These are phyloP conservation scores for Lenwebbia sp. DNA, from an alignment of 345 rosid species.

Conservation along the genomic window DNA sequence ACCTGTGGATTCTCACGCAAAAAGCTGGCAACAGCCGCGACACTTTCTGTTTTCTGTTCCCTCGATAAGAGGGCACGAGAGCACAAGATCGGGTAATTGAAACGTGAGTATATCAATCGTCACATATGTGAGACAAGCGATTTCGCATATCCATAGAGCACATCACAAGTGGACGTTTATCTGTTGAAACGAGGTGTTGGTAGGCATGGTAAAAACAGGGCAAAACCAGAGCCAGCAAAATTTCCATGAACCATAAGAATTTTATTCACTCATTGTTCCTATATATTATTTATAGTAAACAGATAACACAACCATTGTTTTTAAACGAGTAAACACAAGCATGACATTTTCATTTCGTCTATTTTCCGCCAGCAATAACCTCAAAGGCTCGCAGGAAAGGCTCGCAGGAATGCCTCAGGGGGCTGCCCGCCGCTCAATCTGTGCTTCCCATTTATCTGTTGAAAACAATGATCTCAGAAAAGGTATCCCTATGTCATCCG, in stretches of 20 bases:
- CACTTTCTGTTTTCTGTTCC: not conserved
- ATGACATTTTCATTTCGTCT: not conserved
- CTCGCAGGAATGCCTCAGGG: constrained; percentile 52
- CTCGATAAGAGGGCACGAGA: not conserved
- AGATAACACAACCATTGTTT: not conserved
- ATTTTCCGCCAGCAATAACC: not conserved
- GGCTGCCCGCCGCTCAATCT: constrained; percentile 75
- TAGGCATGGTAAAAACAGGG: not conserved
- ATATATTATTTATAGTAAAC: not conserved
- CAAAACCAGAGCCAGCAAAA: not conserved
- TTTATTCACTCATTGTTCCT: not conserved
- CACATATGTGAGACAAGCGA: not conserved
- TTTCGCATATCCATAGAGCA: not conserved
- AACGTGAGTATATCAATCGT: not conserved
- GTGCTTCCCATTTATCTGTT: constrained; percentile 76
- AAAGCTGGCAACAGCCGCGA: not conserved
- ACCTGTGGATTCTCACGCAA: not conserved
- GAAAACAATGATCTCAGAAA: not conserved
- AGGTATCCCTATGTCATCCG: not conserved
- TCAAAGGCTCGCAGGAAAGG: too few relatives aligned
- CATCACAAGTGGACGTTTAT: not conserved
- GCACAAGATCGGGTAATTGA: not conserved
- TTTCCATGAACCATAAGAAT: not conserved
- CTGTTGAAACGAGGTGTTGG: not conserved
- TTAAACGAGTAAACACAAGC: not conserved